phyloP scores from a whole-genome alignment of 768 basidiomycete genomes.

The Dentipellis sp. region DNA sequence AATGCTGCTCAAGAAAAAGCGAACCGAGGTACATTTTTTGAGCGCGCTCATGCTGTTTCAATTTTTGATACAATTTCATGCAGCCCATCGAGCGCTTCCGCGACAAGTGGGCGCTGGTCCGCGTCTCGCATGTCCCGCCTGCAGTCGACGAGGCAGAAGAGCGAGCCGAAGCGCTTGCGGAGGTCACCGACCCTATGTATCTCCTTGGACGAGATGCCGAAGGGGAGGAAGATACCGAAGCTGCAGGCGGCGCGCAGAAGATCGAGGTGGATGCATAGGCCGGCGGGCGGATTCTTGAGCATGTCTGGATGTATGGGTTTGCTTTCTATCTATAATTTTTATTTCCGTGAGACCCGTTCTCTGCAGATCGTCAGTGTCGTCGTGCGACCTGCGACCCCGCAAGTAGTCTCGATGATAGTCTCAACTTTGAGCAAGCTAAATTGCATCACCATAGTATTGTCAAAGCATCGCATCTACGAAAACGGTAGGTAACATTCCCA shows the following conservation, averaged over 20 bases:
- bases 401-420: no score
- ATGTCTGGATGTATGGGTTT: no score
- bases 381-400: no score
- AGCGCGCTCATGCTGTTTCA: slow-evolving; percentile 1
- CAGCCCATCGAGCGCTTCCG: slow-evolving; percentile 65
- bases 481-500: no score
- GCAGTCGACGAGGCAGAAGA: slow-evolving; percentile 68
- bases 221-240: slow-evolving; percentile 46
- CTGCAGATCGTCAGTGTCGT: no score
- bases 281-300: no score
- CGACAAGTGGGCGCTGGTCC: slow-evolving; percentile 79
- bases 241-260: slow-evolving; percentile 20
- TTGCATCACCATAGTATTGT: no score
- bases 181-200: slow-evolving; percentile 62
- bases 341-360: no score
- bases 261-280: neutral
- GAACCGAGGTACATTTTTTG: slow-evolving; percentile 47
- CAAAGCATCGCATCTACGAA: no score
- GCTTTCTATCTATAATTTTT: no score
- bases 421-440: no score
- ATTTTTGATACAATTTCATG: neutral
- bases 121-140: slow-evolving; percentile 62
- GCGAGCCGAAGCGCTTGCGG: slow-evolving; percentile 68
- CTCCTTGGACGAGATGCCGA: slow-evolving; percentile 39
- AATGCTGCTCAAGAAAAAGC: slow-evolving; percentile 80